Conservation (phyloP, 139 green algal genomes). For the Penium margaritaceum region DNA sequence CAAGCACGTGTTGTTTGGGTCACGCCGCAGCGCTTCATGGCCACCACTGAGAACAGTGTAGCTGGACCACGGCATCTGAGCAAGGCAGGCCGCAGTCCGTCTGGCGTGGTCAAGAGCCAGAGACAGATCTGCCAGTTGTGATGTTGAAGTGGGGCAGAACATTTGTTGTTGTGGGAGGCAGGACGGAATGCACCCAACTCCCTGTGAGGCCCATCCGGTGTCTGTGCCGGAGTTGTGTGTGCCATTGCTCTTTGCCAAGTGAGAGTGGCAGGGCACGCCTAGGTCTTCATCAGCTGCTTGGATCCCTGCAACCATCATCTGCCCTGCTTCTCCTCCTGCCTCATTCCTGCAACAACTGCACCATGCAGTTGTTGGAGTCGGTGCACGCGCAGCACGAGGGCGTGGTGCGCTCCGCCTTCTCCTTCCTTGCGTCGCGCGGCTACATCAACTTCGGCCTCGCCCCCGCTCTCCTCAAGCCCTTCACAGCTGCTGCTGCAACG, state of each 20-base stretch:
- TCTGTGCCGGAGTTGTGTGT: background rate
- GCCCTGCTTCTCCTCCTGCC: too few species aligned
- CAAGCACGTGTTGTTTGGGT: too few species aligned
- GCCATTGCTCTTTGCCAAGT: background rate
- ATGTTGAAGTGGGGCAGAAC: too few species aligned
- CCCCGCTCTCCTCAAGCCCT: too few species aligned
- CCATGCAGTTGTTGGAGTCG: conserved; percentile 1
- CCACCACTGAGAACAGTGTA: too few species aligned
- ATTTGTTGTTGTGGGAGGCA: too few species aligned
- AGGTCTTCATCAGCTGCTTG: background rate
- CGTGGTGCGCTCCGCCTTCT: conserved; percentile 20
- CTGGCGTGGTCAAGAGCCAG: too few species aligned
- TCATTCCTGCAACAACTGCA: background rate
- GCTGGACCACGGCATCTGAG: too few species aligned
- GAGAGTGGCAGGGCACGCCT: background rate
- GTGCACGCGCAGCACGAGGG: conserved; percentile 14
- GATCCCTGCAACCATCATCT: background rate
- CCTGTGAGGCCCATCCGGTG: background rate
- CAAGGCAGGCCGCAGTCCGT: too few species aligned
- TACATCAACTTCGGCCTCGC: conserved; percentile 47
- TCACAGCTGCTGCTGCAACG: too few species aligned
- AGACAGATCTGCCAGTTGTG: too few species aligned
- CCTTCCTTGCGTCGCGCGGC: conserved; percentile 17
- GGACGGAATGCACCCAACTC: background rate
- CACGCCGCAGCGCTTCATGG: too few species aligned